These are phyloP conservation scores for Punica granatum DNA, from an alignment of 345 rosid genomes.

Conservation along the genomic window DNA sequence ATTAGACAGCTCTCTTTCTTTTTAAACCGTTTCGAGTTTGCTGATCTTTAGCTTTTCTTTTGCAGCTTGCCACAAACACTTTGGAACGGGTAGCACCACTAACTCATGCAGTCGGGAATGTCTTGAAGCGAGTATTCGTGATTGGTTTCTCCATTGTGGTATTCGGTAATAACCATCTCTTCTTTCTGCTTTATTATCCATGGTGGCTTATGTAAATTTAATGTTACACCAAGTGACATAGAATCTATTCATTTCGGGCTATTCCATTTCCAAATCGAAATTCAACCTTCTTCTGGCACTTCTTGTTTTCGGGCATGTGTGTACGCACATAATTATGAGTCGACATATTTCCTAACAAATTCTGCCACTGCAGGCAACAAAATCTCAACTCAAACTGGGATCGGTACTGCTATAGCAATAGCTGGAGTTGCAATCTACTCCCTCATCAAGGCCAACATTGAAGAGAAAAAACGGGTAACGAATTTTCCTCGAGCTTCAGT, in stretches of 20 bases:
- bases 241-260: neutral
- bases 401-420: constrained; percentile 80
- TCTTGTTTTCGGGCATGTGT: neutral
- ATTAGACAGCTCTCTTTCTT: neutral
- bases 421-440: constrained; percentile 89
- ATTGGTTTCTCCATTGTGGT: constrained; percentile 80
- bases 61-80: constrained; percentile 88
- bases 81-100: constrained; percentile 97
- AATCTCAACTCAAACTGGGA: constrained; percentile 86
- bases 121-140: constrained; percentile 93
- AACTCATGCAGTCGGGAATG: constrained; percentile 97
- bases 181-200: neutral
- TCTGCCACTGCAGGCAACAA: constrained; percentile 78
- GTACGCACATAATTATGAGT: neutral
- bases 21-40: neutral
- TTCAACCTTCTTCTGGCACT: neutral
- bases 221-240: neutral
- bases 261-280: neutral
- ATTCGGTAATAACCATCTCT: constrained; percentile 43
- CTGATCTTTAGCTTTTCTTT: neutral
- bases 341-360: neutral
- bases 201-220: too few relatives aligned
- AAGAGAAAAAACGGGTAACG: constrained; percentile 77
- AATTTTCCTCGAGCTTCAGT: neutral
- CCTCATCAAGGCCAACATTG: constrained; percentile 76